Percentiles rank a stretch among this genome's conserved stretches.
Evolutionary conservation across 75 land plant species (phyloP).

Genomic region (Pinus taeda): DNA sequence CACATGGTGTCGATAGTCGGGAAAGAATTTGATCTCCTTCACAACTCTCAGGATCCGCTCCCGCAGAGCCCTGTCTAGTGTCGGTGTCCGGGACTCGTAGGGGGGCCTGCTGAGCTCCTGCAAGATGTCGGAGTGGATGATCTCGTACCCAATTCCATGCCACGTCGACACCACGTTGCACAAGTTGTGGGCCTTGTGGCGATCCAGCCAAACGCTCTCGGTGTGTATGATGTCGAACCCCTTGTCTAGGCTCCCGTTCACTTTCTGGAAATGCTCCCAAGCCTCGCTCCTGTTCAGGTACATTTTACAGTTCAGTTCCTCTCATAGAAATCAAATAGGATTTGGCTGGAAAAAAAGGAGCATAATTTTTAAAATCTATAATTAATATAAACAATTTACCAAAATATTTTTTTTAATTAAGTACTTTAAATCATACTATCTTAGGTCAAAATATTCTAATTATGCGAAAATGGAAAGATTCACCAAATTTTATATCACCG

Average conservation of each 20-base stretch:
- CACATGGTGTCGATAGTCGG: conserved; percentile 62
- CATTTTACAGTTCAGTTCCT: not conserved
- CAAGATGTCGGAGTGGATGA: conserved; percentile 73
- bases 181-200: conserved; percentile 37
- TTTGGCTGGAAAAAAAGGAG: not conserved
- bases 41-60: conserved; percentile 23
- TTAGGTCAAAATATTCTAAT: too few species aligned
- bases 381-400: too few species aligned
- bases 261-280: conserved; percentile 18
- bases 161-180: conserved; percentile 60
- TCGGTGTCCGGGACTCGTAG: conserved; percentile 31
- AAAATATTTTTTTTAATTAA: too few species aligned
- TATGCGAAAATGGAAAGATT: too few species aligned
- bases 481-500: too few species aligned
- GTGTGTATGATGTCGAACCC: too few species aligned
- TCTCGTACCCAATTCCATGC: conserved; percentile 86
- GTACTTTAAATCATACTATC: too few species aligned
- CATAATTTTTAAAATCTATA: too few species aligned
- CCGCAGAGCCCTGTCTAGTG: conserved; percentile 22
- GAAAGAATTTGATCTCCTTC: conserved; percentile 64
- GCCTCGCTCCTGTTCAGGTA: conserved; percentile 16
- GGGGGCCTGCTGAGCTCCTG: conserved; percentile 60
- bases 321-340: not conserved
- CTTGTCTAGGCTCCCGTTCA: not conserved
- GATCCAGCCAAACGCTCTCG: conserved; percentile 64